A percentile compares a stretch with the other conserved stretches of the same genome.
Conservation (phyloP, 78 protist genomes). For the Dictyostelium brefeldianum region DNA sequence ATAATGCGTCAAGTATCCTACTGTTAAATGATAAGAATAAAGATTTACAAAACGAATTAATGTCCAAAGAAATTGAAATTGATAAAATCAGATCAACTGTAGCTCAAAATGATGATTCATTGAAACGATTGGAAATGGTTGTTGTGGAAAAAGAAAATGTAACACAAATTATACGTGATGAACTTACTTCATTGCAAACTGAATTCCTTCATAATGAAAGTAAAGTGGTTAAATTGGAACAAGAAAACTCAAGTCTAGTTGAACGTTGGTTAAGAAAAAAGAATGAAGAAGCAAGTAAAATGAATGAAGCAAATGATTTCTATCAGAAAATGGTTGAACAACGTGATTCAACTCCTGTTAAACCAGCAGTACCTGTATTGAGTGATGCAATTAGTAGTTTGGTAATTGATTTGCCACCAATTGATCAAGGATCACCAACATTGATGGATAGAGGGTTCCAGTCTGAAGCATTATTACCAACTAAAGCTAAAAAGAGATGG, state of each 20-base stretch:
- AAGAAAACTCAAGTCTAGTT: conserved; percentile 51
- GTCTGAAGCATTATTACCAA: conserved; percentile 42
- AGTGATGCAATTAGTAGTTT: neutral
- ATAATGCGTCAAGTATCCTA: conserved; percentile 51
- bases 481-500: conserved; percentile 54
- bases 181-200: conserved; percentile 57
- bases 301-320: conserved; percentile 79
- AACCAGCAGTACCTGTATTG: neutral
- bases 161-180: conserved; percentile 61
- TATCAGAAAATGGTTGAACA: conserved; percentile 79
- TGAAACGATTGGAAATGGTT: conserved; percentile 33
- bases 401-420: neutral
- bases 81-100: conserved; percentile 40
- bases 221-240: conserved; percentile 63
- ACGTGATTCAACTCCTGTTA: conserved; percentile 4
- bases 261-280: conserved; percentile 79
- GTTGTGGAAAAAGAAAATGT: conserved; percentile 67
- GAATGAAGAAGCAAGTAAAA: conserved; percentile 77
- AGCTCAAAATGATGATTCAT: conserved; percentile 6
- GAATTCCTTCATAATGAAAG: conserved; percentile 65
- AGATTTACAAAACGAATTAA: conserved; percentile 66
- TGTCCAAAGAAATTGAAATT: conserved; percentile 59
- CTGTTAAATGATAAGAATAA: conserved; percentile 57
- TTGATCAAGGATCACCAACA: neutral
- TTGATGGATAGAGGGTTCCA: neutral